Conservation (phyloP, 2,329 filamentous ascomycete genomes). For the Calonectria crousiana region DNA sequence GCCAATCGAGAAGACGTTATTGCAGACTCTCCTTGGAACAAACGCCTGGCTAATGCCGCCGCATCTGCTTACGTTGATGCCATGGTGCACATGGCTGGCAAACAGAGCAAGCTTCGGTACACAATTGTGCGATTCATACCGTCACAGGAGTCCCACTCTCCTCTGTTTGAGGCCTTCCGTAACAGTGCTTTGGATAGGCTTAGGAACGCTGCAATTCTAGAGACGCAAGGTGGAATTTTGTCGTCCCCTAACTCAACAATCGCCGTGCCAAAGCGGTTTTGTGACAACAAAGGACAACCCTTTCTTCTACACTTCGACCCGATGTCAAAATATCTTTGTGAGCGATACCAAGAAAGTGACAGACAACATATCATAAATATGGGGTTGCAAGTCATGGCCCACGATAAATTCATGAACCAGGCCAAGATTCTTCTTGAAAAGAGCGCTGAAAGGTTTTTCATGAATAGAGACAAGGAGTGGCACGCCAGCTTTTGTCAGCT, state of each 20-base stretch:
- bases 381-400: background rate
- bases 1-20: slow-evolving; percentile 41
- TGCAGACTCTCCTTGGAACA: slow-evolving; percentile 35
- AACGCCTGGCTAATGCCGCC: slow-evolving; percentile 10
- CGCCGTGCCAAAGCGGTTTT: background rate
- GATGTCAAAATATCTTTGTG: background rate
- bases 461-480: background rate
- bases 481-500: background rate
- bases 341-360: background rate
- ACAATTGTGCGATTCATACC: slow-evolving; percentile 1
- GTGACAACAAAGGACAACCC: slow-evolving; percentile 1
- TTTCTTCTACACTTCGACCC: background rate
- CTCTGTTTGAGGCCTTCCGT: background rate
- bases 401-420: background rate
- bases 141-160: background rate
- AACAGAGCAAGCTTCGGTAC: background rate
- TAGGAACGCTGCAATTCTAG: background rate
- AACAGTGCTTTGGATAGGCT: background rate
- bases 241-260: background rate
- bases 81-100: background rate
- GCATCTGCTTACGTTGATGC: background rate
- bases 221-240: background rate
- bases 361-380: background rate
- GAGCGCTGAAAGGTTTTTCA: background rate
- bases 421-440: background rate